Percentiles rank a stretch among this genome's conserved stretches.
These are phyloP conservation scores for Omphalea diandra DNA, from an alignment of 441 rosid genomes.

Conservation along the genomic window DNA sequence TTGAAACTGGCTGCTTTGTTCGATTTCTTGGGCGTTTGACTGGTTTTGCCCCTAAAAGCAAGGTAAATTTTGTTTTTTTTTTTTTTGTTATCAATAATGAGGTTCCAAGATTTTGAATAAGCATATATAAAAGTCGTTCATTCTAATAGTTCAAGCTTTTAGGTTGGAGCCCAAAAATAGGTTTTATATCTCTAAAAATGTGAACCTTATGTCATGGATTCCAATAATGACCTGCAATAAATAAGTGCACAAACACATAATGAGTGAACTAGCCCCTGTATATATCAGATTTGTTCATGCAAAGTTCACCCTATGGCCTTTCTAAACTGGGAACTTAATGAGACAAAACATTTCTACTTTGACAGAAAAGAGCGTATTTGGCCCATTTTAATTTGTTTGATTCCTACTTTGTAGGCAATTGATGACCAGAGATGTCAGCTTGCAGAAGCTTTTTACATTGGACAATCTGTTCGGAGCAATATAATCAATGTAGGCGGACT, in stretches of 20 bases:
- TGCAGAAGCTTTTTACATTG: constrained; percentile 68
- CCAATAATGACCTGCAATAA: too few relatives aligned
- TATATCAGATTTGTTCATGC: not conserved
- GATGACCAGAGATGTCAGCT: constrained; percentile 69
- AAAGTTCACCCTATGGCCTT: not conserved
- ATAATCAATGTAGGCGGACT: constrained; percentile 72
- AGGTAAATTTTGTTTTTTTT: constrained; percentile 41
- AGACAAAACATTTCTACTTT: not conserved
- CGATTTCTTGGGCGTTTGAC: constrained; percentile 97
- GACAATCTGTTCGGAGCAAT: constrained; percentile 94
- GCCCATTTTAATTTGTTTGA: constrained; percentile 5
- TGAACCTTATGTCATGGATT: not conserved
- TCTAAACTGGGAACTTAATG: not conserved
- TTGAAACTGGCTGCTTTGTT: constrained; percentile 93
- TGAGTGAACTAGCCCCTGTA: not conserved
- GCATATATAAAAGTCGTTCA: not conserved
- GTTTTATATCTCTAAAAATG: not conserved
- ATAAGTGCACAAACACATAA: not conserved
- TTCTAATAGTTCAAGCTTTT: not conserved
- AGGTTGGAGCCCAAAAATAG: not conserved
- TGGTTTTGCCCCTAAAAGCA: constrained; percentile 90
- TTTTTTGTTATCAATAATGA: not conserved
- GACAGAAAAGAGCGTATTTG: constrained; percentile 9
- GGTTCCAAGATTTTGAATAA: not conserved
- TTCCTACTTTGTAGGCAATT: constrained; percentile 48